Evolutionary conservation across 1,284 basidiomycete species (phyloP).

Genomic region (Fomitopsis pinicola): DNA sequence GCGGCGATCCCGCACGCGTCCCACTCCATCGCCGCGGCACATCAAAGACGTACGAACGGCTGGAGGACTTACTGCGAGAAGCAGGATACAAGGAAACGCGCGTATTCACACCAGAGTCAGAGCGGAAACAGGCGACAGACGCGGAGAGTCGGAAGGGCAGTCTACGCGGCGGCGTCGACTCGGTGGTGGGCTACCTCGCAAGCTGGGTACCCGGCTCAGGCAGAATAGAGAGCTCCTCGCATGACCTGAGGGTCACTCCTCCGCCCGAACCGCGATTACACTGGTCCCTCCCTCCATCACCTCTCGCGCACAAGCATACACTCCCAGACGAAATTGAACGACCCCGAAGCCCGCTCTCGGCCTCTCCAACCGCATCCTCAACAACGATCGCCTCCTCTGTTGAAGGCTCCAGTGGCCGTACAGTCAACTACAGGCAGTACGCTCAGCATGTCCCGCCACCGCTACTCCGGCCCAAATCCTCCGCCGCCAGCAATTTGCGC

Average conservation of each 20-base stretch:
- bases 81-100: conserved; percentile 66
- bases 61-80: conserved; percentile 79
- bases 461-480: too few relatives aligned
- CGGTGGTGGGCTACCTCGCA: conserved; percentile 54
- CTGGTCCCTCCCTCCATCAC: conserved; percentile 31
- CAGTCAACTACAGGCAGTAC: neutral
- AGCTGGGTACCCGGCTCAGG: conserved; percentile 39
- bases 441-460: too few relatives aligned
- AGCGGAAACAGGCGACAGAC: conserved; percentile 36
- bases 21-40: conserved; percentile 72
- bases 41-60: conserved; percentile 73
- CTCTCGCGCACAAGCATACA: conserved; percentile 24
- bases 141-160: conserved; percentile 21
- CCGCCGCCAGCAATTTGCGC: too few relatives aligned
- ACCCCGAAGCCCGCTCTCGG: conserved; percentile 9
- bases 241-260: neutral
- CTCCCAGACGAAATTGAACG: conserved; percentile 2
- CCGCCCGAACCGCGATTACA: conserved; percentile 2
- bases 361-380: conserved; percentile 15
- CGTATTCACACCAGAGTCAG: conserved; percentile 52
- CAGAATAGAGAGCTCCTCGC: too few relatives aligned
- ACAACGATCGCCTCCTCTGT: conserved; percentile 17
- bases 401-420: conserved; percentile 4
- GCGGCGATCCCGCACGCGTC: conserved; percentile 41
- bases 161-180: conserved; percentile 40